Evolutionary conservation across 306 rosid genomes (phyloP).

Genomic region (Quercus parvula): DNA sequence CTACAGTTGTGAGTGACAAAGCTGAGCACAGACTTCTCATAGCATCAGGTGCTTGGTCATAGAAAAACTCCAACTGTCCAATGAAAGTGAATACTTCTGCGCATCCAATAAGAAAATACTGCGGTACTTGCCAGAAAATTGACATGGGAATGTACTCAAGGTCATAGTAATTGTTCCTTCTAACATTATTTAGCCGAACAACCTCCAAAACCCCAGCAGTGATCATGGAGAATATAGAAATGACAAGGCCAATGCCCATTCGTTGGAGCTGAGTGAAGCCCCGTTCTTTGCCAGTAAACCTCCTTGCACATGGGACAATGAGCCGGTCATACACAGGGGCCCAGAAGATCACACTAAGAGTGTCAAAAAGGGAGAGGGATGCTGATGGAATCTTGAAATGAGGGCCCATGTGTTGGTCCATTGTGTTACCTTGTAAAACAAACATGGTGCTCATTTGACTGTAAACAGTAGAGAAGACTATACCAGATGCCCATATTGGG

Average conservation of each 20-base stretch:
- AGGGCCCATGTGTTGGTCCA: conserved; percentile 76
- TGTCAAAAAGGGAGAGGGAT: conserved; percentile 75
- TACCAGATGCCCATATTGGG: conserved; percentile 83
- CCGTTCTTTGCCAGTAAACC: conserved; percentile 57
- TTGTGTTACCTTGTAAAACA: conserved; percentile 77
- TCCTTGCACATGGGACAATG: conserved; percentile 59
- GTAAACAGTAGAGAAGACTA: conserved; percentile 68
- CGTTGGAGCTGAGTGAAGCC: conserved; percentile 81
- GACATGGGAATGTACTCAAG: conserved; percentile 57
- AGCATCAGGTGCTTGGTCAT: conserved; percentile 81
- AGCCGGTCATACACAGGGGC: conserved; percentile 52
- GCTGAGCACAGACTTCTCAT: conserved; percentile 83
- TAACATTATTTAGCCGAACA: conserved; percentile 41
- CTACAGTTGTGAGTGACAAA: conserved; percentile 65
- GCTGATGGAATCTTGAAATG: conserved; percentile 74
- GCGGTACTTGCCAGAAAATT: conserved; percentile 88
- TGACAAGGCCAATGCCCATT: conserved; percentile 73
- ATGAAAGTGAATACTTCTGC: conserved; percentile 70
- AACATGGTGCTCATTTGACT: conserved; percentile 90
- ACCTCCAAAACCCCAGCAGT: conserved; percentile 71
- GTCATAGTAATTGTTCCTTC: conserved; percentile 54
- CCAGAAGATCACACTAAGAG: conserved; percentile 81
- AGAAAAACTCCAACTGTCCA: conserved; percentile 66
- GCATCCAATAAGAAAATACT: conserved; percentile 79
- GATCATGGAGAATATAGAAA: conserved; percentile 64